Evolutionary conservation across 1,284 basidiomycete species (phyloP), one percentile per base, ranked within the genome.

Genomic region (Leucoagaricus sp.): DNA sequence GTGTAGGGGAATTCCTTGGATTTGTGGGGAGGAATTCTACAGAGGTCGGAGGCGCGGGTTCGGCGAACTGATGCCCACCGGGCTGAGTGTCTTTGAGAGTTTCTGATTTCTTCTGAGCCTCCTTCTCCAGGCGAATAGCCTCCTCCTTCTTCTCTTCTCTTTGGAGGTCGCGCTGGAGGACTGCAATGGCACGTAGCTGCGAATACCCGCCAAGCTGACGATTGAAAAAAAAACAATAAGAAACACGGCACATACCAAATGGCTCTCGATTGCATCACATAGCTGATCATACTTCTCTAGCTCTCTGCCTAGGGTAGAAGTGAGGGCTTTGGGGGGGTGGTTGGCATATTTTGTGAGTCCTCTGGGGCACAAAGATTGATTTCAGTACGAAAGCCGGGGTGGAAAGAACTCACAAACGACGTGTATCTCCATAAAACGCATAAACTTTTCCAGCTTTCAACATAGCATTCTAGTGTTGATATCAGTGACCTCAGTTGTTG

Each of bases 281-380:
- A 91, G 63, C 63, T 89, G 87, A 64, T 91, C 87, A 62, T 87
- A 92, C 64, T 81, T 85, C 66, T 89, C 87, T 1, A 91, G 72
- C 64, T 90, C 88, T 34, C 81, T 80, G 12, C 88, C 86, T 21
- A 92, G 75, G 13, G 85, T 76, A 4, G 82, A 74, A 5, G 80
- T 84, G 15, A 91, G 69, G 6, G 85, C 78, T 13, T 73, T 80
- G 4, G 89, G 89, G 29, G 89, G 88, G 53, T 78, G 69, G n/a
- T 81, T 77, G 1, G 81, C 80, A 63, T 86, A 77, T 58, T 78
- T 79, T 53, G 80, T 72, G 48, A 86, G 75, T n/a, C 76, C 80
- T 57, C 84, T 87, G 61, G 19, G 41, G 41, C 40, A 34, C 31
- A 23, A 31, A 34, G n/a, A n/a, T n/a, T 15, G 2, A 21, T 17